Conservation (phyloP, 495 filamentous ascomycete genomes). For the Talaromyces trachyspermus region DNA sequence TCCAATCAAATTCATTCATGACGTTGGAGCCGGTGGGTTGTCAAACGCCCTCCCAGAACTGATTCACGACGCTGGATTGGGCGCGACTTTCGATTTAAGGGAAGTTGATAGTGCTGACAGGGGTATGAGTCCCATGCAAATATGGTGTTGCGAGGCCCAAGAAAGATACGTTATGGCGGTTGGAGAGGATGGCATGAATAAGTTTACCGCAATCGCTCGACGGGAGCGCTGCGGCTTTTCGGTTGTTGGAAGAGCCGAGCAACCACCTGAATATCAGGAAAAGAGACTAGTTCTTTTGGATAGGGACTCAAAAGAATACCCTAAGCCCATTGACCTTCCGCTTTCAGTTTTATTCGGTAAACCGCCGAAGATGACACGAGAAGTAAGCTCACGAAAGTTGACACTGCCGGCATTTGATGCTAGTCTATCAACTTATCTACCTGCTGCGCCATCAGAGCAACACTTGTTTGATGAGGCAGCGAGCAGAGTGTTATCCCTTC, state of each 20-base stretch:
- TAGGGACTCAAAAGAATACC: conserved; percentile 66
- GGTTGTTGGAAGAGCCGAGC: conserved; percentile 73
- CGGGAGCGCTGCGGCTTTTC: conserved; percentile 93
- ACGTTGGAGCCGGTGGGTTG: conserved; percentile 90
- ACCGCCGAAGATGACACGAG: conserved; percentile 72
- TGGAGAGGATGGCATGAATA: conserved; percentile 67
- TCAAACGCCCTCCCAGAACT: conserved; percentile 91
- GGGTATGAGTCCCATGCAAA: conserved; percentile 89
- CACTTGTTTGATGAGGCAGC: conserved; percentile 69
- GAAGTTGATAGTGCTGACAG: conserved; percentile 84
- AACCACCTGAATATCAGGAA: conserved; percentile 48
- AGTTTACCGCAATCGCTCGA: conserved; percentile 73
- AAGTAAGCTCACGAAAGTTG: conserved; percentile 66
- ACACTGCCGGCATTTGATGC: conserved; percentile 66
- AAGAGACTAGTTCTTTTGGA: conserved; percentile 75
- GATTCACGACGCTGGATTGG: conserved; percentile 82
- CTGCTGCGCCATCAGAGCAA: conserved; percentile 49
- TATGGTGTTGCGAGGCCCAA: conserved; percentile 96
- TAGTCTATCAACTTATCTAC: conserved; percentile 53
- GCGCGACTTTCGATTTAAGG: conserved; percentile 83
- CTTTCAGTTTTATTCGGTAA: conserved; percentile 91
- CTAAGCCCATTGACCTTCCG: conserved; percentile 80
- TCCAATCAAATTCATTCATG: conserved; percentile 93
- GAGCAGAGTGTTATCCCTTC: conserved; percentile 72
- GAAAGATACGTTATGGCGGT: conserved; percentile 89